Evolutionary conservation across 495 filamentous ascomycete genomes (phyloP).

Genomic region (Podospora pseudocomata): DNA sequence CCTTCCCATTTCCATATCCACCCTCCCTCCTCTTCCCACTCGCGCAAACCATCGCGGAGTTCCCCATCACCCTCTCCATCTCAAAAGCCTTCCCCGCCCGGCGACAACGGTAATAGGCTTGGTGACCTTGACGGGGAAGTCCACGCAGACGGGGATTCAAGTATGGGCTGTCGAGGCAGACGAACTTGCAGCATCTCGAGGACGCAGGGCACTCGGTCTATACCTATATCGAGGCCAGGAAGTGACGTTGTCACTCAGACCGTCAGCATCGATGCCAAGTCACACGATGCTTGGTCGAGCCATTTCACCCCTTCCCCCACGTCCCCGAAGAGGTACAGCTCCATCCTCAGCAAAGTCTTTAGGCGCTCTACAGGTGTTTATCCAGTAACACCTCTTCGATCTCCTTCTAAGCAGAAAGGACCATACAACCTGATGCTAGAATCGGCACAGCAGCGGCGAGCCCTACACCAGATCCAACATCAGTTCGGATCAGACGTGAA

Average conservation of each 20-base stretch:
- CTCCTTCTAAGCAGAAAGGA: background rate
- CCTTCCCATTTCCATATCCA: background rate
- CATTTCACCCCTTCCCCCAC: background rate
- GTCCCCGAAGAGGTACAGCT: conserved; percentile 6
- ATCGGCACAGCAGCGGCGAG: background rate
- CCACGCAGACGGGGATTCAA: background rate
- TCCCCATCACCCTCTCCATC: background rate
- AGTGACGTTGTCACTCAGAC: background rate
- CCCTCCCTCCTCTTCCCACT: background rate
- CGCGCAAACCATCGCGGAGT: background rate
- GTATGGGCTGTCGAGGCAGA: background rate
- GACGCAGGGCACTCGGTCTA: background rate
- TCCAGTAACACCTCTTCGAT: background rate
- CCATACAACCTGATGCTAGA: background rate
- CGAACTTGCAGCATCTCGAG: background rate
- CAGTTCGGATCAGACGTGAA: background rate
- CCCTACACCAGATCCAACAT: background rate
- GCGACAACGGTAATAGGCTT: background rate
- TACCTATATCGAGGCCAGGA: background rate
- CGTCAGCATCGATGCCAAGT: background rate
- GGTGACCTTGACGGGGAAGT: background rate
- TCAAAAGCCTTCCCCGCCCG: background rate
- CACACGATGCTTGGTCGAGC: background rate
- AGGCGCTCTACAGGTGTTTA: background rate
- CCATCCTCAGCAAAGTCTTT: conserved; percentile 20